These are phyloP conservation scores for Physaria fendleri DNA, from an alignment of 345 rosid genomes.

Conservation along the genomic window DNA sequence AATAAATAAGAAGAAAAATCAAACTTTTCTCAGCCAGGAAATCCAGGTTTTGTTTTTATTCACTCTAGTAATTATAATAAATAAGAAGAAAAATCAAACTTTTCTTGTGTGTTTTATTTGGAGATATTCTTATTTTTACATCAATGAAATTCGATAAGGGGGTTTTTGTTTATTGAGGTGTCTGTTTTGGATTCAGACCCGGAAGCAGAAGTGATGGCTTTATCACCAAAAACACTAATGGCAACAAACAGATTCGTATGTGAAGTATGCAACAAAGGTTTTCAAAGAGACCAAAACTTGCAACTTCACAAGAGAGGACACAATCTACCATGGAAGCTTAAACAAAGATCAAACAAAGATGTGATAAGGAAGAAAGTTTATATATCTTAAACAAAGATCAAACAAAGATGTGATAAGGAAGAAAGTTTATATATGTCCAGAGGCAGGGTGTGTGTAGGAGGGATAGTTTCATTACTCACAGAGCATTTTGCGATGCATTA, in stretches of 20 bases:
- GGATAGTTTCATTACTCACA: slow-evolving; percentile 88
- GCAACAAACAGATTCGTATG: slow-evolving; percentile 79
- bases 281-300: slow-evolving; percentile 74
- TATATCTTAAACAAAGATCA: slow-evolving; percentile 69
- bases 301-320: slow-evolving; percentile 89
- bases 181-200: slow-evolving; percentile 42
- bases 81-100: background rate
- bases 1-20: background rate
- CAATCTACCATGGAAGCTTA: slow-evolving; percentile 76
- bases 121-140: no score
- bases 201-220: slow-evolving; percentile 76
- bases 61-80: background rate
- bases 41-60: slow-evolving; percentile 31
- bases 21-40: slow-evolving; percentile 49
- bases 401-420: slow-evolving; percentile 52
- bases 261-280: slow-evolving; percentile 76
- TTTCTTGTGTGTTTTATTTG: background rate
- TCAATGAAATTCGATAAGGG: no score
- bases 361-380: slow-evolving; percentile 59
- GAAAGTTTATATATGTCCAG: slow-evolving; percentile 77
- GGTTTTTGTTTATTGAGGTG: background rate
- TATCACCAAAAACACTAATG: slow-evolving; percentile 71
- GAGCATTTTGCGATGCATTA: slow-evolving; percentile 87
- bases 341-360: slow-evolving; percentile 60
- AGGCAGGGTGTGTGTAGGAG: slow-evolving; percentile 75